These are phyloP conservation scores for Fusarium setosum DNA, from an alignment of 2,329 filamentous ascomycete species.

Conservation along the genomic window DNA sequence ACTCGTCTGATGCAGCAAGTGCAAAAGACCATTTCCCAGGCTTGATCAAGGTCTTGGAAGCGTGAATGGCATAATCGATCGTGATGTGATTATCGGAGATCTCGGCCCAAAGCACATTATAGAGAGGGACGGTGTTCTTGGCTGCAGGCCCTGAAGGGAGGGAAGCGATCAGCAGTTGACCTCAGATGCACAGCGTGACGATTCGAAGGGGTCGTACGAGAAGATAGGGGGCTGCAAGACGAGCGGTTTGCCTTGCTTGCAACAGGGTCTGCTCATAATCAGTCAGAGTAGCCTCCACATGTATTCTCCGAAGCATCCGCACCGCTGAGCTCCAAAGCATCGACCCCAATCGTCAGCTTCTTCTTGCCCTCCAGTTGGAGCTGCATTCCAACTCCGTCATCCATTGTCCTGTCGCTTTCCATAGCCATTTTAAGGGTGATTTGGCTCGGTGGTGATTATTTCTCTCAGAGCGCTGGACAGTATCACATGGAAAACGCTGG, in stretches of 20 bases:
- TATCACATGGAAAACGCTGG: conserved; percentile 6
- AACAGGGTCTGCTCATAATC: conserved; percentile 36
- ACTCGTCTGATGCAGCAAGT: conserved; percentile 53
- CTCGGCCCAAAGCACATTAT: conserved; percentile 87
- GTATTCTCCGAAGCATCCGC: conserved; percentile 32
- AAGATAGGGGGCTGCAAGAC: conserved; percentile 35
- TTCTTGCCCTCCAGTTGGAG: conserved; percentile 46
- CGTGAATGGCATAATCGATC: conserved; percentile 77
- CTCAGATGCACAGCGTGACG: not conserved
- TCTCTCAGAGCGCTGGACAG: conserved; percentile 1
- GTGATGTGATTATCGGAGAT: conserved; percentile 69
- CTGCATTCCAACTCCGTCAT: conserved; percentile 41
- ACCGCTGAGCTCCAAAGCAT: conserved; percentile 50
- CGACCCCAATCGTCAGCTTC: conserved; percentile 46
- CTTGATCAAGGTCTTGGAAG: conserved; percentile 69
- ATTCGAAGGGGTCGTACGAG: conserved; percentile 20
- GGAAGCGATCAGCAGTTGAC: conserved; percentile 12
- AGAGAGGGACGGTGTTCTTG: conserved; percentile 72
- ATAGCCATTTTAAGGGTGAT: conserved; percentile 5
- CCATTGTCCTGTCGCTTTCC: conserved; percentile 28
- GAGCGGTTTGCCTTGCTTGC: conserved; percentile 33
- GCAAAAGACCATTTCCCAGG: conserved; percentile 65
- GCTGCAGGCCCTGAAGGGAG: conserved; percentile 35
- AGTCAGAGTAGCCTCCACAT: conserved; percentile 7
- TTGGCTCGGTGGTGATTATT: not conserved